Evolutionary conservation across 116 monocot genomes (phyloP).

Genomic region (Thalassia testudinum): DNA sequence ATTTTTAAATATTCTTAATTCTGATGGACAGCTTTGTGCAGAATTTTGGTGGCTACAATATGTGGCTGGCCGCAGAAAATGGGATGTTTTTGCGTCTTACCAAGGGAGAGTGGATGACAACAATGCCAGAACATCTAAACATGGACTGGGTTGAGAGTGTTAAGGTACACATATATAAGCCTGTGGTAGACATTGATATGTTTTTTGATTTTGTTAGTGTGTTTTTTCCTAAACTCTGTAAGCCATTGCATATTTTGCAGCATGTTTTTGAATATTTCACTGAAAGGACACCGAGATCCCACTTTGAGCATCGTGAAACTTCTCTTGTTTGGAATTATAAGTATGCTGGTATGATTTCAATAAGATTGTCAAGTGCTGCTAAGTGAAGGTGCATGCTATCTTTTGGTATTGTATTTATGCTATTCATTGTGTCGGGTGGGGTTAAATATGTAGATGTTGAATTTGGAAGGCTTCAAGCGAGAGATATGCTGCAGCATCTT

Average conservation of each 20-base stretch:
- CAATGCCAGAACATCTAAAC: conserved; percentile 98
- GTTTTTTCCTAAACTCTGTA: conserved; percentile 2
- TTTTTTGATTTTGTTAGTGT: conserved; percentile 2
- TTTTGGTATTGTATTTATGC: not conserved
- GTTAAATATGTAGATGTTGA: conserved; percentile 53
- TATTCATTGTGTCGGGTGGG: conserved; percentile 1
- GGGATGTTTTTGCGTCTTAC: conserved; percentile 95
- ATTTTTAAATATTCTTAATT: not conserved
- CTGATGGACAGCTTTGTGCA: conserved; percentile 15
- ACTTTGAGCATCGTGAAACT: conserved; percentile 96
- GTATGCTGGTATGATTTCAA: conserved; percentile 56
- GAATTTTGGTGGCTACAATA: conserved; percentile 93
- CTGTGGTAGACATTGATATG: not conserved
- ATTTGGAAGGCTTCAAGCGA: conserved; percentile 97
- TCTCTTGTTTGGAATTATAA: conserved; percentile 99
- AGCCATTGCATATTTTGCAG: conserved; percentile 15
- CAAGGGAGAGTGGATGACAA: conserved; percentile 98
- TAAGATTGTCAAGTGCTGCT: not conserved
- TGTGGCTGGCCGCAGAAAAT: conserved; percentile 99
- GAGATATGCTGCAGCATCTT: conserved; percentile 94
- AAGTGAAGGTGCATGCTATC: too few species aligned
- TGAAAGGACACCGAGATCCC: conserved; percentile 90
- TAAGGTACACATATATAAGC: conserved; percentile 30
- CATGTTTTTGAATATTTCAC: conserved; percentile 99
- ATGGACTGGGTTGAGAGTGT: conserved; percentile 99